Base-by-base conservation (phyloP, 2,329 filamentous ascomycete genomes). In the Fusarium annulatum region DNA sequence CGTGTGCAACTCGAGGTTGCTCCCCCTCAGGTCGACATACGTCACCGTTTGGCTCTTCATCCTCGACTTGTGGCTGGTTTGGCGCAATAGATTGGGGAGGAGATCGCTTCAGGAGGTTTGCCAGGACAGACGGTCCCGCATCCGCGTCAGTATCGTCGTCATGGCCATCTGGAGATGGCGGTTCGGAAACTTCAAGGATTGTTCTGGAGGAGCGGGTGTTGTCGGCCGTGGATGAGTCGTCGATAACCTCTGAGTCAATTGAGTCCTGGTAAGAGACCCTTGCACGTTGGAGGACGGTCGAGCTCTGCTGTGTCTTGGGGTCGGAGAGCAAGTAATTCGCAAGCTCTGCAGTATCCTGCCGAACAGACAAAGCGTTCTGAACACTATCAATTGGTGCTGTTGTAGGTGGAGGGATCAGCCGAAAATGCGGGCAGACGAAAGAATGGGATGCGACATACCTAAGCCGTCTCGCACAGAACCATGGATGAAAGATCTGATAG, bases 261-360 rank as follows among this genome's bases (percentile, higher is more conserved):
- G 76, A 64, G 38, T 82, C 80, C 19, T 80, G 78, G 23, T 77
- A 55, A 3, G 80, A 81, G 19, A 76, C 61, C 66, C 81, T 77
- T 12, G 77, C 72, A 43, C 81, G 80, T 30, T 81, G 80, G n/a
- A 89, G 81, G 66, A 90, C 87, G 15, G 85, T 83, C 9, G 85
- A 82, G 68, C 81, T 84, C 48, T 81, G 83, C 48, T 80, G 76
- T 65, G 83, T 81, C 64, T 86, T 83, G 76, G 88, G 87, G 76
- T 93, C 90, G 43, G 92, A 92, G 34, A 97, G 88, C 56, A 94
- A 91, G 80, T 95, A 94, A 23, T 90, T 94, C 48, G 95, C 95
- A 64, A 97, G 87, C 82, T 97, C 94, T 58, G 94, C 94, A 5
- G 95, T 97, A 79, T 96, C 92, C 82, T 96, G 92, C 72, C 95